These are phyloP conservation scores for Termitomyces sp. DNA, from an alignment of 768 basidiomycete genomes.

Conservation along the genomic window DNA sequence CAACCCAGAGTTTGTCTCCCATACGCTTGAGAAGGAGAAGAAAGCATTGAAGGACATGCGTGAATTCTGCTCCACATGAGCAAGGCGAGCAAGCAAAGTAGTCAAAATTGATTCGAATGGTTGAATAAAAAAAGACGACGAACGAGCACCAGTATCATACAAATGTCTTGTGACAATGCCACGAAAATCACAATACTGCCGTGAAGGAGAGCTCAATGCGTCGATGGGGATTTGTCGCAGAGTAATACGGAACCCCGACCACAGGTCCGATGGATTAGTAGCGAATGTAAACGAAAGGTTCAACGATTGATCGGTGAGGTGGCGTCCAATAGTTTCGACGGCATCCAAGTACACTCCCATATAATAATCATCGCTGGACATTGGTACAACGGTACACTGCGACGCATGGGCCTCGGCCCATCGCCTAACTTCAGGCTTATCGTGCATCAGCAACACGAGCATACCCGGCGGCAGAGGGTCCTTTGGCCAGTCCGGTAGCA, in stretches of 20 bases:
- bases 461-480: conserved; percentile 57
- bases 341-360: conserved; percentile 39
- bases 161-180: conserved; percentile 56
- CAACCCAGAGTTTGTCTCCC: conserved; percentile 57
- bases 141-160: conserved; percentile 55
- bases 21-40: conserved; percentile 55
- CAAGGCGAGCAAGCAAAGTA: conserved; percentile 3
- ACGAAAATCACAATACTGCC: conserved; percentile 36
- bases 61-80: conserved; percentile 48
- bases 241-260: conserved; percentile 39
- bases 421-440: conserved; percentile 40
- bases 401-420: conserved; percentile 53
- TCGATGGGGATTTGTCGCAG: conserved; percentile 52
- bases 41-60: conserved; percentile 51
- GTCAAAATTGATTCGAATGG: conserved; percentile 9
- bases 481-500: conserved; percentile 46
- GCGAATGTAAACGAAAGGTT: conserved; percentile 23
- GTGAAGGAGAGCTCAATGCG: conserved; percentile 24
- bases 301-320: conserved; percentile 6
- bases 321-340: conserved; percentile 32
- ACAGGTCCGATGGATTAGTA: conserved; percentile 39
- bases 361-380: conserved; percentile 48
- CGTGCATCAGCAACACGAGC: conserved; percentile 51
- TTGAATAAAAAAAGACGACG: conserved; percentile 24
- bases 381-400: conserved; percentile 33